Conservation (phyloP, 768 basidiomycete species). For the Pisolithus tinctorius region DNA sequence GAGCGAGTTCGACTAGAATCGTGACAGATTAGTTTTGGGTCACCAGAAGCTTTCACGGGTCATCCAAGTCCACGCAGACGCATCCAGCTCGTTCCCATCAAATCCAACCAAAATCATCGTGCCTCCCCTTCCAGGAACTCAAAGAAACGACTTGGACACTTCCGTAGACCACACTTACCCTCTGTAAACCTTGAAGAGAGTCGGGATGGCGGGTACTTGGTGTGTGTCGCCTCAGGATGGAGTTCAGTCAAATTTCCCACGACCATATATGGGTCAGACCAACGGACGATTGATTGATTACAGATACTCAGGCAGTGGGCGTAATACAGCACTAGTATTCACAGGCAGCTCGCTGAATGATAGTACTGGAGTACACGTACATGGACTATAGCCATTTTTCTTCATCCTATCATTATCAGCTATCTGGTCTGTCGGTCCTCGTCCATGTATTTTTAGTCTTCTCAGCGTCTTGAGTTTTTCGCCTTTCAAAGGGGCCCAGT, state of each 20-base stretch:
- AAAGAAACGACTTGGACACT: background rate
- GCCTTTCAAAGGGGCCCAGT: too few species aligned
- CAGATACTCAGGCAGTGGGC: too few species aligned
- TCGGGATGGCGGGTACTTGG: constrained; percentile 9
- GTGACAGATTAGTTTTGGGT: constrained; percentile 12
- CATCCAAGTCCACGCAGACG: constrained; percentile 29
- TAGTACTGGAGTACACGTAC: too few species aligned
- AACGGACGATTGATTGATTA: background rate
- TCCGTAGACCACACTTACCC: constrained; percentile 31
- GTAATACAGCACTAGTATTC: background rate
- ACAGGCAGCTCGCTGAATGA: background rate
- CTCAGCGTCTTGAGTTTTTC: too few species aligned
- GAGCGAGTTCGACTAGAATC: constrained; percentile 4
- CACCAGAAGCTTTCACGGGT: constrained; percentile 7
- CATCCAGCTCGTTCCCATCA: constrained; percentile 38
- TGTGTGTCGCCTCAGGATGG: constrained; percentile 17
- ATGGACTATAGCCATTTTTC: too few species aligned
- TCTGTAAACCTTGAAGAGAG: constrained; percentile 20
- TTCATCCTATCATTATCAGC: too few species aligned
- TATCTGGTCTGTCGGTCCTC: too few species aligned
- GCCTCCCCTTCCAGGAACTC: background rate
- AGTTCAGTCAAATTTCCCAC: constrained; percentile 19
- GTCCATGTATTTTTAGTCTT: too few species aligned
- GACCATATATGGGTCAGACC: background rate
- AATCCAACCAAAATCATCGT: constrained; percentile 2